Evolutionary conservation across 139 green algal species (phyloP).

Genomic region (Bryopsis sp.): DNA sequence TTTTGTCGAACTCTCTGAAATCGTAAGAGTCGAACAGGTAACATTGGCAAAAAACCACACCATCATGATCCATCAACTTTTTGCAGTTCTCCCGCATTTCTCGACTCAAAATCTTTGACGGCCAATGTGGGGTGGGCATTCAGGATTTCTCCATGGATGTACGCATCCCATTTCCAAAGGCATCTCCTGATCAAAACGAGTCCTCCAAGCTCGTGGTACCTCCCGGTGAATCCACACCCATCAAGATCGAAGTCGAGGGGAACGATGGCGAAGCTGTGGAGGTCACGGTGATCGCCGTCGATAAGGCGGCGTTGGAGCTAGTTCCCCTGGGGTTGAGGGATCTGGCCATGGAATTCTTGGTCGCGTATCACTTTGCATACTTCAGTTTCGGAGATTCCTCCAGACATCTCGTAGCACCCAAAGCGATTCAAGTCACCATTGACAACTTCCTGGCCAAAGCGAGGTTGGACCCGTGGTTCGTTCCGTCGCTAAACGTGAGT

Average conservation of each 20-base stretch:
- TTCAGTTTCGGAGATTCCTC: neutral
- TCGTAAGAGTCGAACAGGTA: too few relatives aligned
- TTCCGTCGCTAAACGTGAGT: too few relatives aligned
- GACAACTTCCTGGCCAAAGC: neutral
- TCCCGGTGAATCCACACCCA: neutral
- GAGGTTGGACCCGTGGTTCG: conserved; percentile 10
- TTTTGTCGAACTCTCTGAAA: too few relatives aligned
- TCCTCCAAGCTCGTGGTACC: too few relatives aligned
- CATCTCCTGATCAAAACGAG: too few relatives aligned
- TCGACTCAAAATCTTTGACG: too few relatives aligned
- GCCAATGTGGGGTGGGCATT: too few relatives aligned
- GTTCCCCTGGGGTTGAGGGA: neutral
- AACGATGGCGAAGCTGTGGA: neutral
- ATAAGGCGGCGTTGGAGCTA: conserved; percentile 20
- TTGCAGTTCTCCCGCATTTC: too few relatives aligned
- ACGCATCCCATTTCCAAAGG: too few relatives aligned
- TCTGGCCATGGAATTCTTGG: neutral
- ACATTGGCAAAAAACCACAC: too few relatives aligned
- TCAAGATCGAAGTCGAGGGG: neutral
- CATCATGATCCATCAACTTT: too few relatives aligned
- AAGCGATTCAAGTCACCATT: conserved; percentile 8
- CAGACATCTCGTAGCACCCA: neutral
- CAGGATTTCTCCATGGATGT: too few relatives aligned
- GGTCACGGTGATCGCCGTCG: conserved; percentile 18
- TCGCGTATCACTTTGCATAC: neutral